Evolutionary conservation across 2,329 filamentous ascomycete genomes (phyloP).

Genomic region (Ascomycota sp.): DNA sequence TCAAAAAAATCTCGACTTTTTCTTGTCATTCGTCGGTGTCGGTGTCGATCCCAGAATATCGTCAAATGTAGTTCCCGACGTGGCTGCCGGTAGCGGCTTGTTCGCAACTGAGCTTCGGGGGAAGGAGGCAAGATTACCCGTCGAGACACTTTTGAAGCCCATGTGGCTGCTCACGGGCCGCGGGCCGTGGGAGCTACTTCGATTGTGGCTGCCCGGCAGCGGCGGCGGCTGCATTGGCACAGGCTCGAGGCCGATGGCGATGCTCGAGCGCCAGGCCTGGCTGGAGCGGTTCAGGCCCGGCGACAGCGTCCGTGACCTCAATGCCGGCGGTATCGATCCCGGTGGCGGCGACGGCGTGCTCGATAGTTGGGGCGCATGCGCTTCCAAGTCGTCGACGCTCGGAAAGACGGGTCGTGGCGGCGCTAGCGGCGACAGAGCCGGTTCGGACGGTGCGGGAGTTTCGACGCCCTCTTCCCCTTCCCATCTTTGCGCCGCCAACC

Average conservation of each 20-base stretch:
- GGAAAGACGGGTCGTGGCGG: conserved; percentile 17
- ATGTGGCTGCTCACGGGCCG: conserved; percentile 13
- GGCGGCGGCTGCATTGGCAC: conserved; percentile 16
- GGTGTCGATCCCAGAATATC: conserved; percentile 22
- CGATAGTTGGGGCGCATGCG: conserved; percentile 5
- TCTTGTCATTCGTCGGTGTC: conserved; percentile 14
- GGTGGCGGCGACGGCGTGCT: conserved; percentile 10
- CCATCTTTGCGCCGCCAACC: conserved; percentile 31
- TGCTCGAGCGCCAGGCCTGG: conserved; percentile 19
- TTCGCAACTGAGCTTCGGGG: conserved; percentile 5
- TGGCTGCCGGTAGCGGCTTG: conserved; percentile 6
- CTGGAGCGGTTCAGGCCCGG: conserved; percentile 14
- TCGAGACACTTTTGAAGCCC: conserved; percentile 13
- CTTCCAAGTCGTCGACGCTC: conserved; percentile 8
- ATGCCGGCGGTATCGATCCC: conserved; percentile 6
- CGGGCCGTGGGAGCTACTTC: conserved; percentile 16
- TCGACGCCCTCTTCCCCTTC: conserved; percentile 15
- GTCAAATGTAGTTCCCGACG: conserved; percentile 23
- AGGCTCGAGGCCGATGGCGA: conserved; percentile 22
- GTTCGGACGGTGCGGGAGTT: conserved; percentile 9
- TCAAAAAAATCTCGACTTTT: conserved; percentile 21
- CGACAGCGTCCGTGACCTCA: conserved; percentile 19
- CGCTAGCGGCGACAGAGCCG: conserved; percentile 16
- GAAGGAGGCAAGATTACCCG: conserved; percentile 14
- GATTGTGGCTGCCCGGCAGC: conserved; percentile 9